Evolutionary conservation across 2,329 filamentous ascomycete species (phyloP), one percentile per base, ranked within the genome.

Genomic region (Arthrobotrys sphaeroides): DNA sequence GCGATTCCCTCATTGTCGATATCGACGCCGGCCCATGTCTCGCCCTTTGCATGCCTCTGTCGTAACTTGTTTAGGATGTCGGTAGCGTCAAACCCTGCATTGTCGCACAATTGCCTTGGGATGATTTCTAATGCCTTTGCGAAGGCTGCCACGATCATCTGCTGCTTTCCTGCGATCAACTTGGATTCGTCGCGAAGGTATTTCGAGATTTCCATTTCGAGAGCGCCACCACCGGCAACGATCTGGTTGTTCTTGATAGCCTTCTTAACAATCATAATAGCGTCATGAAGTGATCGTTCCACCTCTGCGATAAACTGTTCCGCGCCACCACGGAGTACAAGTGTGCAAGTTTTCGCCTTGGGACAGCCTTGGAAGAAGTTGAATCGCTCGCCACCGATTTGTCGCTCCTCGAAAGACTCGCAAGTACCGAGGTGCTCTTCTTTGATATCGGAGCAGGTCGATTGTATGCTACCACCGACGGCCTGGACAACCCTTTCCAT

Each of bases 231-330:
- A 80, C 95, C 95, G 49, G 94, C 95, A 24, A 99, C 95, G 78
- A 99, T 97, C 82, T 89, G 91, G 81, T 90, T 90, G 86, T 98
- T 96, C 85, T 92, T 93, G 84, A 98, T 93, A 26, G 95, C 93
- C 77, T 96, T 93, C 89, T 98, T 98, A 82, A 99, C 95, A 81
- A 99, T 97, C 95, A 99, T 99, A 84, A 99, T 98, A 80, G 95
- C 95, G 81, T 99, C 95, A 86, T 99, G 95, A 79, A 99, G 88
- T 82, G 93, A 97, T 78, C 95, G 92, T 86, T 99, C 95, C 1
- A 97, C 95, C 84, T 99, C 95, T 72, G 95, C 95, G 80, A 99
- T 99, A 85, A 99, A 99, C 83, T 99, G 95, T 86, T 99, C 95
- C 36, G 95, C 95, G 78, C 95, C 95, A 81, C 95, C 95, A 81